Evolutionary conservation across 2,329 filamentous ascomycete genomes (phyloP).

Genomic region (Lizonia empirigonia): DNA sequence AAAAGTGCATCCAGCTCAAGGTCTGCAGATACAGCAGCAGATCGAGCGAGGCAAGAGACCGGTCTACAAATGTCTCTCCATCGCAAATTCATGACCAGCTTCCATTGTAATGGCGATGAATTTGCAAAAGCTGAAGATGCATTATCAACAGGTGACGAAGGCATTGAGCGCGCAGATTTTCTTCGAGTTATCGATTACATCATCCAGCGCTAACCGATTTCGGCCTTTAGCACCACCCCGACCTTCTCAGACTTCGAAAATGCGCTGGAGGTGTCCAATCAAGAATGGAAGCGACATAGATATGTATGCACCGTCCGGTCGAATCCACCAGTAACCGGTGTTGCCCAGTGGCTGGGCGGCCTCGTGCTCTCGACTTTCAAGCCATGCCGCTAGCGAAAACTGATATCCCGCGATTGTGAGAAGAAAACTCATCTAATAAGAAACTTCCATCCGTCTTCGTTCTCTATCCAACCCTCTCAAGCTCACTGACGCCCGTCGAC

Average conservation of each 20-base stretch:
- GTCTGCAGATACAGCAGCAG: slow-evolving; percentile 40
- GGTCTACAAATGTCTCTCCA: not conserved
- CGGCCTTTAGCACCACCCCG: not conserved
- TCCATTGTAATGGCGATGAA: not conserved
- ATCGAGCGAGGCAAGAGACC: slow-evolving; percentile 50
- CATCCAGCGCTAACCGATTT: not conserved
- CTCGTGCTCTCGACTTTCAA: slow-evolving; percentile 4
- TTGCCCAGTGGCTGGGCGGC: not conserved
- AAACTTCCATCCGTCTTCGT: not conserved
- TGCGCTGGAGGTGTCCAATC: not conserved
- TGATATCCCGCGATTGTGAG: slow-evolving; percentile 17
- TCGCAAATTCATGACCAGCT: not conserved
- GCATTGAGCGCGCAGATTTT: slow-evolving; percentile 4
- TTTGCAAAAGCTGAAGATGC: not conserved
- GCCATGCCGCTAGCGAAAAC: slow-evolving; percentile 22
- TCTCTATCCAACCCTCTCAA: not conserved
- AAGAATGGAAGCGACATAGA: not conserved
- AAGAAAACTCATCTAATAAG: not conserved
- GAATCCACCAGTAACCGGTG: slow-evolving; percentile 5
- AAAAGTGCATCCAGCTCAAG: slow-evolving; percentile 48
- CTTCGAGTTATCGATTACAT: not conserved
- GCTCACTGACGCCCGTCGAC: not conserved
- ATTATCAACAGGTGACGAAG: slow-evolving; percentile 2
- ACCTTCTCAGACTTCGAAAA: not conserved
- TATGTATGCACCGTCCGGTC: not conserved